Base-by-base conservation (phyloP, 176 grass and related monocot genomes). In the Ensete ventricosum region DNA sequence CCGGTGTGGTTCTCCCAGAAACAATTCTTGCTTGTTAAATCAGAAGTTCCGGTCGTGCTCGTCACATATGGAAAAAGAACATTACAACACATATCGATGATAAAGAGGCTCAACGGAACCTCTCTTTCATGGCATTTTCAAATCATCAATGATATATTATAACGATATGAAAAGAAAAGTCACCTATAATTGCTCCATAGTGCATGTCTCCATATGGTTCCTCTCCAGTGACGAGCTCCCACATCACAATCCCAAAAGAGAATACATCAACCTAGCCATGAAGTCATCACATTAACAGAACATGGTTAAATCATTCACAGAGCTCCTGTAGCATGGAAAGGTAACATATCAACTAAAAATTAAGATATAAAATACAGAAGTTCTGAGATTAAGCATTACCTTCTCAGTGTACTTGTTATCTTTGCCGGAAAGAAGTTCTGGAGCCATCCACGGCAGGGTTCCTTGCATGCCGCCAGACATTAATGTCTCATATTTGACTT, bases 241-340 rank as follows among this genome's bases (percentile, higher is more conserved):
- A 99, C 64, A 99, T 78, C 62, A 99, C 96, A 77, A 99, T 91
- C 27, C 96, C 96, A 89, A 99, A 99, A 14, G 96, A 99, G 83
- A 94, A 99, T 9, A 95, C 88, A 64, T 99, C 96, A 72, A 99
- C 88, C 96, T 99, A 43, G 84, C 34, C 55, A 57, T 78, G 60
- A 59, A 25, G 78, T 24, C 63, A 65, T 48, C 17, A 69, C 14
- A 43, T 49, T 48, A 43, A 49, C 66, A n/a, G 1, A 10, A 17
- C 29, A 49, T 69, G 63, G 34, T 65, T 14, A 65, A 65, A 27
- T 29, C 22, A 29, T 65, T 43, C 9, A 78, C 12, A 8, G 74
- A 77, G 53, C 8, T 71, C 51, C 34, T 14, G 27, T 73, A 53
- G 12, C 14, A 73, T 52, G 55, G 77, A 9, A 77, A 70, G 0